Evolutionary conservation across 345 rosid genomes (phyloP).

Genomic region (Gossypium arboreum): DNA sequence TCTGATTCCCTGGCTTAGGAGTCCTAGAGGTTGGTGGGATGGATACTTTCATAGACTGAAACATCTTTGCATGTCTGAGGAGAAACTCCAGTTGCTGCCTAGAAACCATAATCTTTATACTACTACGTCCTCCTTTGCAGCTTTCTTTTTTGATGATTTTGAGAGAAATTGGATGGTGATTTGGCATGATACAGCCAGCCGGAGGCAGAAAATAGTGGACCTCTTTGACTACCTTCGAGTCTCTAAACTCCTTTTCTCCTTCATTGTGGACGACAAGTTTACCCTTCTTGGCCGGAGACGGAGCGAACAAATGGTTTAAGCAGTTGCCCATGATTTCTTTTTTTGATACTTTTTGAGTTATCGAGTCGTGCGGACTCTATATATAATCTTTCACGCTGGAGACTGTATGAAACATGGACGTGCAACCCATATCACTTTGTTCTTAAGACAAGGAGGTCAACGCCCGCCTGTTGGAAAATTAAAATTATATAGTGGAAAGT

Average conservation of each 20-base stretch:
- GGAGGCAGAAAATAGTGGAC: background rate
- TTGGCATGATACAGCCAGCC: background rate
- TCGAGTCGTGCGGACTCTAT: background rate
- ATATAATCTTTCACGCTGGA: background rate
- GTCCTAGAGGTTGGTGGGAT: background rate
- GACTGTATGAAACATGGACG: background rate
- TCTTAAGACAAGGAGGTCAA: background rate
- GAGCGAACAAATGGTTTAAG: background rate
- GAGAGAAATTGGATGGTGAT: background rate
- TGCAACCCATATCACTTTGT: conserved; percentile 3
- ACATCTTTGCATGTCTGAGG: background rate
- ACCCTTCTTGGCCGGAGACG: background rate
- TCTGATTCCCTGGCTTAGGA: background rate
- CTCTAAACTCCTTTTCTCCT: background rate
- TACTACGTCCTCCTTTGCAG: conserved; percentile 10
- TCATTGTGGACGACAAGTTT: background rate
- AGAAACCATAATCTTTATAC: background rate
- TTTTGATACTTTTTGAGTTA: no score
- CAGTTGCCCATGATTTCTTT: conserved; percentile 1
- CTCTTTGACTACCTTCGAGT: background rate
- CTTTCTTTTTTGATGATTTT: background rate
- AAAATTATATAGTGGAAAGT: no score
- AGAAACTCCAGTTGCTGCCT: conserved; percentile 13
- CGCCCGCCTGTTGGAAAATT: no score
- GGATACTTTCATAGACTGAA: background rate